Conservation (phyloP, 75 land plant species). For the Cupressus sempervirens region DNA sequence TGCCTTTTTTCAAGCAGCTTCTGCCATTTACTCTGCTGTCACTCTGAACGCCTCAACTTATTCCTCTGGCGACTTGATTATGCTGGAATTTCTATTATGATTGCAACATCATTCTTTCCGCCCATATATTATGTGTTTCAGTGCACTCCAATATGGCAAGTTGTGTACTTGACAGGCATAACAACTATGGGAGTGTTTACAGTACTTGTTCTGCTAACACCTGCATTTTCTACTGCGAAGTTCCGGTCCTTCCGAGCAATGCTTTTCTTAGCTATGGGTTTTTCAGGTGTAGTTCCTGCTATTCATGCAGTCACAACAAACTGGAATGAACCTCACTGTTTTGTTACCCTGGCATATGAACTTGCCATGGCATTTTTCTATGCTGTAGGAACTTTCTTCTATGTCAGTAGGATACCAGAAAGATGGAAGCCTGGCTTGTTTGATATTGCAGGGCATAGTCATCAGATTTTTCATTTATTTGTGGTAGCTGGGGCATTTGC, state of each 20-base stretch:
- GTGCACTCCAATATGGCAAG: slow-evolving; percentile 43
- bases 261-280: slow-evolving; percentile 70
- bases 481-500: slow-evolving; percentile 67
- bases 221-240: slow-evolving; percentile 42
- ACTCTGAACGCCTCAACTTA: slow-evolving; percentile 47
- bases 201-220: slow-evolving; percentile 46
- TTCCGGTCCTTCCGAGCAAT: slow-evolving; percentile 51
- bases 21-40: slow-evolving; percentile 75
- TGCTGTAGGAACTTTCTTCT: slow-evolving; percentile 49
- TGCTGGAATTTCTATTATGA: slow-evolving; percentile 72
- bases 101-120: slow-evolving; percentile 74
- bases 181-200: slow-evolving; percentile 43
- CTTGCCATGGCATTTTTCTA: slow-evolving; percentile 60
- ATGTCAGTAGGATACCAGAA: slow-evolving; percentile 69
- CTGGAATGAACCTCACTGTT: slow-evolving; percentile 45
- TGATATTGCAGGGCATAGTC: slow-evolving; percentile 82
- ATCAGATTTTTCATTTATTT: slow-evolving; percentile 83
- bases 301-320: slow-evolving; percentile 43
- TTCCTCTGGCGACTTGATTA: slow-evolving; percentile 77
- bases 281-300: slow-evolving; percentile 70
- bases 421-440: slow-evolving; percentile 70
- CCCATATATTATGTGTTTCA: slow-evolving; percentile 74
- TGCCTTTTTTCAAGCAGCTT: slow-evolving; percentile 64
- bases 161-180: slow-evolving; percentile 56
- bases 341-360: slow-evolving; percentile 46